phyloP scores from a whole-genome alignment of 202 grass and related monocot species.

The Elaeis oleifera region DNA sequence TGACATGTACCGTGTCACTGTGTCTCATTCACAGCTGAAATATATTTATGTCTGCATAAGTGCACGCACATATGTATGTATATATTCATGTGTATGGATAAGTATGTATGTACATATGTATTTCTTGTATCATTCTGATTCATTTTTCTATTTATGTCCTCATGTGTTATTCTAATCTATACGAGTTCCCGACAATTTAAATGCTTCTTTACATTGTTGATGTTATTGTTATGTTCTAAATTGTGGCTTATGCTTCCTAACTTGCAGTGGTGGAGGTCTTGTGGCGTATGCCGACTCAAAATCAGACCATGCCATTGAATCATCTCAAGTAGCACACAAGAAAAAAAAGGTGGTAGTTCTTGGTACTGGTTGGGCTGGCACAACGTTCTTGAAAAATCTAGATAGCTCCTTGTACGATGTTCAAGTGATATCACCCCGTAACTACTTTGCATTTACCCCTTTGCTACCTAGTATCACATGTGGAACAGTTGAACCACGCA shows the following conservation, averaged over 20 bases:
- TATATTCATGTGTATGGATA: too few relatives aligned
- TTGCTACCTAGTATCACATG: constrained; percentile 87
- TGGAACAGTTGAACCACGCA: constrained; percentile 81
- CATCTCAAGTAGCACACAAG: constrained; percentile 35
- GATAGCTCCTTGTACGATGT: constrained; percentile 79
- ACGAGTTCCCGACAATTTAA: background rate
- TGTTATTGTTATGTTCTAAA: background rate
- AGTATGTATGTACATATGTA: too few relatives aligned
- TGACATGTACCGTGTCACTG: too few relatives aligned
- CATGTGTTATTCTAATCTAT: background rate
- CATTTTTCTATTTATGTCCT: too few relatives aligned
- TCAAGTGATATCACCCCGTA: constrained; percentile 81
- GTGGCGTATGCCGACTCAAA: constrained; percentile 78
- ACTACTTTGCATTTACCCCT: constrained; percentile 94
- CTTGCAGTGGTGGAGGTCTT: constrained; percentile 65
- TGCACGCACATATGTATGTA: too few relatives aligned
- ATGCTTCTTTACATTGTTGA: background rate
- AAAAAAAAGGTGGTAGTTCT: constrained; percentile 94
- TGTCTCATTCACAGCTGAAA: too few relatives aligned
- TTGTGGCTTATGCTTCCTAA: background rate
- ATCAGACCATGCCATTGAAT: constrained; percentile 25
- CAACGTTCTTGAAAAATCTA: constrained; percentile 69
- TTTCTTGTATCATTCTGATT: too few relatives aligned
- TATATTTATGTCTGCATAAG: too few relatives aligned
- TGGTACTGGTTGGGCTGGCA: constrained; percentile 90